Evolutionary conservation across 2,329 filamentous ascomycete species (phyloP), one percentile per base, ranked within the genome.

Genomic region (Diplodia mutila): DNA sequence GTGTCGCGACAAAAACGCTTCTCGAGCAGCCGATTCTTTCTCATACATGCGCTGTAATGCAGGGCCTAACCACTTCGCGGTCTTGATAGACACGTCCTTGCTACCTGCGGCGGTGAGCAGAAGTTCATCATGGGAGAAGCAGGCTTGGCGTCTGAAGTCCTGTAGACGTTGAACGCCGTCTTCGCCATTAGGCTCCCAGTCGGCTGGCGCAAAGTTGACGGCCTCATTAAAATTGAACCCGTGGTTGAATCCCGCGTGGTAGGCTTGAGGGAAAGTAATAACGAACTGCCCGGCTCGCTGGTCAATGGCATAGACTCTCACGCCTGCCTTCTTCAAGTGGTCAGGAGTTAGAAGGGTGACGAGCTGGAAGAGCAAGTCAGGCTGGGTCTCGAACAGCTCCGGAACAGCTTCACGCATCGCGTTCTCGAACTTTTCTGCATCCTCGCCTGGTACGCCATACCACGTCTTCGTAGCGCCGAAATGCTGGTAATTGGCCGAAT

Each of bases 141-240:
- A 98, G 1, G 95, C 93, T 71, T 97, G 94, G 67, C 94, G 88
- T 67, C 94, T 87, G 78, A 97, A 99, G 61, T 90, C 86, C 73
- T 95, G 92, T 34, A 98, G 83, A 71, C 94, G 87, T 73, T 94
- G 90, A 1, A 98, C 94, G 0, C 95, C 94, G 32, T 89, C 86
- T 66, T 94, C 89, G 1, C 95, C 95, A 75, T 89, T 96, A 0
- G 93, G 93, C 75, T 99, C 95, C 95, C 95, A 99, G 73, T 99
- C 95, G 32, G 84, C 85, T 0, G 95, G 95, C 0, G 95, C 95
- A 80, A 99, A 99, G 76, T 99, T 99, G 72, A 99, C 95, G 5
- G 95, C 95, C 78, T 99, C 95, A 73, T 99, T 99, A 80, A 97
- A 97, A 76, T 99, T 99, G 83, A 99, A 99, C 3, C 83, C 95